Evolutionary conservation across 495 filamentous ascomycete genomes (phyloP).

Genomic region (Lasiosphaeria hispida): DNA sequence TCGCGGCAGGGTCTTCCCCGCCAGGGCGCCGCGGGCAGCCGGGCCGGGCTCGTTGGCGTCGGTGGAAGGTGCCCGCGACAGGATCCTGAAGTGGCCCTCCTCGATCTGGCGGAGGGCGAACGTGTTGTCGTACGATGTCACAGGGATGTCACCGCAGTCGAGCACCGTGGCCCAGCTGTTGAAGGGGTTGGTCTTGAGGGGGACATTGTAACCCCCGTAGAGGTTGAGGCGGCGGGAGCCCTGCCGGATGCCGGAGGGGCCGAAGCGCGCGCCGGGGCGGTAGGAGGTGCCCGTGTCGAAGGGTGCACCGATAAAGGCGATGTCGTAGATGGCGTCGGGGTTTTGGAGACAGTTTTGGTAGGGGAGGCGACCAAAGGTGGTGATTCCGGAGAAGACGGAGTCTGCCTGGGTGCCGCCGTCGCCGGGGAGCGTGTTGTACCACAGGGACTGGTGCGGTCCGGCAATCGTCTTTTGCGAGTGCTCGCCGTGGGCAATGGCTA

Average conservation of each 20-base stretch:
- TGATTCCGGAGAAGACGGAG: constrained; percentile 74
- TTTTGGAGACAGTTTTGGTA: constrained; percentile 71
- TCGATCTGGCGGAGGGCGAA: constrained; percentile 80
- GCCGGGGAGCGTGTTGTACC: constrained; percentile 56
- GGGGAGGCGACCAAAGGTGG: constrained; percentile 79
- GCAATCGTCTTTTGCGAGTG: constrained; percentile 42
- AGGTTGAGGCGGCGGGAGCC: constrained; percentile 73
- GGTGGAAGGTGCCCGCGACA: constrained; percentile 50
- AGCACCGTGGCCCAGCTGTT: constrained; percentile 72
- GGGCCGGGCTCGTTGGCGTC: constrained; percentile 48
- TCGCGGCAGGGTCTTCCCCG: constrained; percentile 53
- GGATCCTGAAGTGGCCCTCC: constrained; percentile 57
- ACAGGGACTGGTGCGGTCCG: constrained; percentile 51
- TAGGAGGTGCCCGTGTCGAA: constrained; percentile 43
- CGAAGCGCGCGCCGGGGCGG: constrained; percentile 70
- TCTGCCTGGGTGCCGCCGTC: constrained; percentile 59
- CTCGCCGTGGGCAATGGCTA: constrained; percentile 29
- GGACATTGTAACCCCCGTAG: constrained; percentile 75
- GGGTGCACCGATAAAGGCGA: constrained; percentile 69
- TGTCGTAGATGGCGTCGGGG: constrained; percentile 67
- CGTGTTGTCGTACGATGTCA: constrained; percentile 77
- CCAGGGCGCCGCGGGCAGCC: constrained; percentile 29
- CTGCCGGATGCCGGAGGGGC: constrained; percentile 80
- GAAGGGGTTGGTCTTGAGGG: constrained; percentile 78
- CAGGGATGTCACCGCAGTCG: constrained; percentile 83